Evolutionary conservation across 192 early-diverging fungal genomes (phyloP).

Genomic region (Backusella liffmaniae): DNA sequence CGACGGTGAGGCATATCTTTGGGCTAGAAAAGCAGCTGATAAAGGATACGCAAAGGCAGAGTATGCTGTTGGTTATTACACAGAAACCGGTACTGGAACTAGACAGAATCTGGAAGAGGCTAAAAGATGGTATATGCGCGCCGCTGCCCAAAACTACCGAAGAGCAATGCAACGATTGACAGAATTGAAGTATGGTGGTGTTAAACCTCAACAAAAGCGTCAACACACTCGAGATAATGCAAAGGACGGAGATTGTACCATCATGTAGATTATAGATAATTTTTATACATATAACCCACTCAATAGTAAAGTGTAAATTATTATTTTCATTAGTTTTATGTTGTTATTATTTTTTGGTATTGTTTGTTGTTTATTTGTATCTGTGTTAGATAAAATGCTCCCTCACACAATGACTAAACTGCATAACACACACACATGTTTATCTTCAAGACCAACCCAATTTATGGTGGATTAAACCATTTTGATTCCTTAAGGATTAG

Average conservation of each 20-base stretch:
- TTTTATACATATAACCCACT: neutral
- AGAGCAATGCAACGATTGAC: constrained; percentile 80
- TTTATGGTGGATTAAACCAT: neutral
- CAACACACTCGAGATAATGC: constrained; percentile 19
- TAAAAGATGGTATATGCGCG: constrained; percentile 82
- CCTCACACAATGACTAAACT: neutral
- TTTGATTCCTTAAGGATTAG: too few relatives aligned
- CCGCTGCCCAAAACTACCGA: constrained; percentile 82
- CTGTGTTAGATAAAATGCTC: neutral
- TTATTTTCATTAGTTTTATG: neutral
- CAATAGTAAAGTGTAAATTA: neutral
- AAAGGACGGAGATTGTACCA: constrained; percentile 25
- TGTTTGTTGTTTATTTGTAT: neutral
- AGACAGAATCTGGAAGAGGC: constrained; percentile 80
- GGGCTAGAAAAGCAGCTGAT: constrained; percentile 96
- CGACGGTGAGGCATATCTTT: constrained; percentile 95
- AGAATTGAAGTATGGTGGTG: constrained; percentile 65
- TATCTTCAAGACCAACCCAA: neutral
- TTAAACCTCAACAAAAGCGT: constrained; percentile 24
- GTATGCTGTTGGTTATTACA: constrained; percentile 95
- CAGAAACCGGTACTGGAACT: constrained; percentile 88
- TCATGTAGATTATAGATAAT: constrained; percentile 29
- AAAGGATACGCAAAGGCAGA: constrained; percentile 94
- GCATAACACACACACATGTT: neutral
- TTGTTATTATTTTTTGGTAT: neutral